Conservation (phyloP, 2,329 filamentous ascomycete species). For the Alternaria tenuissima region DNA sequence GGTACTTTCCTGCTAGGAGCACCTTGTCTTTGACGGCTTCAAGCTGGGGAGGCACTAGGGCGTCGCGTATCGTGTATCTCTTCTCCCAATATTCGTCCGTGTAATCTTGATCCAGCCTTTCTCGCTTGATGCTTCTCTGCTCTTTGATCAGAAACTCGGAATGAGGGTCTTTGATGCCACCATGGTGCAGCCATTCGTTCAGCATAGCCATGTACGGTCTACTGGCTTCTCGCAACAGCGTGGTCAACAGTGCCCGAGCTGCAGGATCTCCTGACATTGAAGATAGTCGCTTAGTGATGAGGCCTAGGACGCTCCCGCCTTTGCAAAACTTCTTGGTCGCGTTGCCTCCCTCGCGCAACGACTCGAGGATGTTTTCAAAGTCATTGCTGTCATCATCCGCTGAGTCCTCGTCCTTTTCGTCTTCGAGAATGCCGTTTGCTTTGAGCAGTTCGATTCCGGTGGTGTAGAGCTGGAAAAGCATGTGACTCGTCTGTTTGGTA, state of each 20-base stretch:
- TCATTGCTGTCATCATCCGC: constrained; percentile 80
- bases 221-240: constrained; percentile 84
- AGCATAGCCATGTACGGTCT: constrained; percentile 97
- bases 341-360: constrained; percentile 85
- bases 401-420: constrained; percentile 70
- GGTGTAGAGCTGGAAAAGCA: constrained; percentile 88
- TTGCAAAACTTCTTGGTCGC: constrained; percentile 92
- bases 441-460: constrained; percentile 80
- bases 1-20: constrained; percentile 92
- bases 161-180: constrained; percentile 92
- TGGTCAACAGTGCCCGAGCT: constrained; percentile 81
- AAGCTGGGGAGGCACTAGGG: constrained; percentile 90
- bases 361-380: constrained; percentile 92
- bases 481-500: constrained; percentile 87
- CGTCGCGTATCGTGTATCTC: constrained; percentile 90
- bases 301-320: constrained; percentile 90
- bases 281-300: constrained; percentile 84
- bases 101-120: constrained; percentile 92
- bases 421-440: constrained; percentile 86
- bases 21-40: constrained; percentile 93
- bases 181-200: constrained; percentile 98
- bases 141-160: constrained; percentile 95
- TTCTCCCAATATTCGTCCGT: constrained; percentile 99
- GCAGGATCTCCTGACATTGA: constrained; percentile 94
- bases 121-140: constrained; percentile 91